A percentile compares a stretch with the other conserved stretches of the same genome.
These are phyloP conservation scores for Lactifluus echinatus DNA, from an alignment of 768 basidiomycete species.

Conservation along the genomic window DNA sequence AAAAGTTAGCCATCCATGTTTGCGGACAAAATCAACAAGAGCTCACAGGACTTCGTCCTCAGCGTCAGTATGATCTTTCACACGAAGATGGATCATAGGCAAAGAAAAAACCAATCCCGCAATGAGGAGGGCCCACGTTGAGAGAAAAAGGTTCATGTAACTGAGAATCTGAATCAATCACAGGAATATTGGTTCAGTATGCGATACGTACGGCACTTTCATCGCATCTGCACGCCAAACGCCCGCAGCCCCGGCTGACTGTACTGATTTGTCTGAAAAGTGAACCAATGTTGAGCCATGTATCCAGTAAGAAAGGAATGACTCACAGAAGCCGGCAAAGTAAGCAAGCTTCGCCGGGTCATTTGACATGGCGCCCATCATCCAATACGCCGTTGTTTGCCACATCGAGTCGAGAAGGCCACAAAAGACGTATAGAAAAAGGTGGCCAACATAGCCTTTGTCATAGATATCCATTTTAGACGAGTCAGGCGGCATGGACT, in stretches of 20 bases:
- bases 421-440: slow-evolving; percentile 62
- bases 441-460: slow-evolving; percentile 41
- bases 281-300: not conserved
- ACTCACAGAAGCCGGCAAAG: slow-evolving; percentile 75
- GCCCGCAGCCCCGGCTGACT: slow-evolving; percentile 69
- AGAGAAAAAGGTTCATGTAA: slow-evolving; percentile 65
- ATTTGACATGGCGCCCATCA: slow-evolving; percentile 82
- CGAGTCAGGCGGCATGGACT: slow-evolving; percentile 32
- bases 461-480: slow-evolving; percentile 54
- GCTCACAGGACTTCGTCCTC: slow-evolving; percentile 48
- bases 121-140: slow-evolving; percentile 65
- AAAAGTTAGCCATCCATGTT: not conserved
- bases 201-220: slow-evolving; percentile 43
- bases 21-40: not conserved
- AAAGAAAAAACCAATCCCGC: slow-evolving; percentile 57
- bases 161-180: slow-evolving; percentile 21
- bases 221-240: slow-evolving; percentile 65
- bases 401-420: slow-evolving; percentile 77
- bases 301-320: not conserved
- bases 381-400: slow-evolving; percentile 78
- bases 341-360: slow-evolving; percentile 72
- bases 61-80: slow-evolving; percentile 49
- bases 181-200: not conserved
- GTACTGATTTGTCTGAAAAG: slow-evolving; percentile 56
- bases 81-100: slow-evolving; percentile 66